Base-by-base conservation (phyloP, 2,329 filamentous ascomycete species). In the Chrysoporthe austroafricana region DNA sequence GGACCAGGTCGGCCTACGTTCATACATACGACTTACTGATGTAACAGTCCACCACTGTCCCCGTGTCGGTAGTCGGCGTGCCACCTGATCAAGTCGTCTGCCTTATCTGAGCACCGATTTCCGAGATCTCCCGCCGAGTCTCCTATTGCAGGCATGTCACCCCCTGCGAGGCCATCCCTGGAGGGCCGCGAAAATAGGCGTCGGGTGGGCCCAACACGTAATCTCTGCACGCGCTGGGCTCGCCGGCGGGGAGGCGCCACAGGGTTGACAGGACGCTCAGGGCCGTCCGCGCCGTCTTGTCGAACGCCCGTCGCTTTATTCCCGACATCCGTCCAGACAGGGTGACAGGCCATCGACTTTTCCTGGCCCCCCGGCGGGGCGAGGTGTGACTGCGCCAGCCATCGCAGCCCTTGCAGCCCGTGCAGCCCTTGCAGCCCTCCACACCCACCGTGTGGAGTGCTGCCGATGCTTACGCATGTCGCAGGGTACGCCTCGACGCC, bases 171-270 rank as follows among this genome's bases (percentile, higher is more conserved):
- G 13, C 11, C 50, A 54, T 57, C 32, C 54, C 54, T 57, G 34
- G 54, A 57, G 34, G 16, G 34, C 7, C 6, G 39, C 18, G 16
- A 39, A 34, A 57, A 57, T 57, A 57, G 54, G 32, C 32, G 54
- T n/a, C 32, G 34, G 32, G 54, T 57, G 54, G 54, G 34, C 54
- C 54, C 32, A n/a, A 57, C 54, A 39, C 54, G 54, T 57, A 57
- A 57, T 39, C 54, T 54, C 21, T 54, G 26, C 50, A 32, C 26
- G 50, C 50, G 21, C 34, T 39, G 54, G 34, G 16, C 8, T 18
- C 54, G 13, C 34, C 32, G 50, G 32, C 50, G 21, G 50, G 48
- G 16, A 6, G 32, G 54, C 32, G 54, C 16, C 34, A 57, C 48
- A 52, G 4, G 14, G 26, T 39, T 39, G 36, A 39, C 6, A 39